Base-by-base conservation (phyloP, 1,139 yeast species). In the Yamadazyma sp. region DNA sequence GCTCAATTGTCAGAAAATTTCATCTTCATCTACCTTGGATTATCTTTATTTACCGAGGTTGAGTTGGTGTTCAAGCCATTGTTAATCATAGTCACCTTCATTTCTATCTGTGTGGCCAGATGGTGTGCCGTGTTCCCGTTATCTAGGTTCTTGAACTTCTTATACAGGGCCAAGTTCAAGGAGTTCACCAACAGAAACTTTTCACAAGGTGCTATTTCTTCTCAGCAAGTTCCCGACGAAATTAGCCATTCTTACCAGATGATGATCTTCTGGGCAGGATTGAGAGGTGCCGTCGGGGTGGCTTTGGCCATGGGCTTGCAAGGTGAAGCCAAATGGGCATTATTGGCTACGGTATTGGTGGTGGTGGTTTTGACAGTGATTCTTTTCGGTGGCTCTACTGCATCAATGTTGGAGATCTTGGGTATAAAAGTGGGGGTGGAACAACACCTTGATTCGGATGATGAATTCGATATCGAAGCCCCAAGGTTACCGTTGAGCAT, bases 191-290 rank as follows among this genome's bases (percentile, higher is more conserved):
- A 61, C 25, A 50, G 66, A 44, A 52, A 53, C 16, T 65, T 68
- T 17, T 47, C 68, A 36, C 58, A 61, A 37, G 76, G 73, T 18
- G 75, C 74, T 12, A 61, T 73, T 28, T 53, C 70, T 1, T 54
- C 62, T 5, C 64, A 68, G 27, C 59, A 76, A 5, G 64, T 73
- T n/a, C 85, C 87, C 1, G 97, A 91, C 53, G 98, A 91, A 63
- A 89, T 94, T 44, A 92, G 96, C 17, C 94, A 88, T 53, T 88
- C 87, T 44, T 94, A 94, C 61, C 98, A 94, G 64, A 88, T 91
- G 88, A 92, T 94, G 98, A 87, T 94, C 35, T 94, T 94, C 62
- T 94, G 99, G 99, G 98, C 98, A 1, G 99, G 99, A 5, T 72
- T 94, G 44, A 75, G 99, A 56, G 99, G 99, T 44, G 99, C 99